Percentiles rank a stretch among this genome's conserved stretches.
These are phyloP conservation scores for Martensiomyces pterosporus DNA, from an alignment of 192 early-diverging fungal genomes.

Conservation along the genomic window DNA sequence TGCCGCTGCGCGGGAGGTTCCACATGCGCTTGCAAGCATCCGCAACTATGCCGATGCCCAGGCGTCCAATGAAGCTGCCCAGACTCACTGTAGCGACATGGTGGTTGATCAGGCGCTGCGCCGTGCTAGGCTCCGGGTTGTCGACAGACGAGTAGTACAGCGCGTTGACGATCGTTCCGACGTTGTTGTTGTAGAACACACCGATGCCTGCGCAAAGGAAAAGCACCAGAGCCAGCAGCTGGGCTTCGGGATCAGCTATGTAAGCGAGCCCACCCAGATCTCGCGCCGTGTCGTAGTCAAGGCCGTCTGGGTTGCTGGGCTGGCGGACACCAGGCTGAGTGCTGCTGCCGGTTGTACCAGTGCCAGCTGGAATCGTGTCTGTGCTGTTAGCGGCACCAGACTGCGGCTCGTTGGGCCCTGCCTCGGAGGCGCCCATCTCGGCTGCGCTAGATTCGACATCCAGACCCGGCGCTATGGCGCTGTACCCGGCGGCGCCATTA, in stretches of 20 bases:
- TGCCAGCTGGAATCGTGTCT: too few relatives aligned
- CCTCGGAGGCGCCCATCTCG: background rate
- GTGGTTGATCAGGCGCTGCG: conserved; percentile 50
- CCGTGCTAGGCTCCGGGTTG: conserved; percentile 21
- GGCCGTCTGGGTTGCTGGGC: conserved; percentile 13
- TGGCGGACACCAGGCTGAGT: background rate
- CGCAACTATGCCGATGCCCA: conserved; percentile 37
- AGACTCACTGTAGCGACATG: conserved; percentile 46
- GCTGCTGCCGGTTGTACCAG: too few relatives aligned
- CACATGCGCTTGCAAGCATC: conserved; percentile 43
- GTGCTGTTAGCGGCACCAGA: too few relatives aligned
- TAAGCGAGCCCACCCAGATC: conserved; percentile 43
- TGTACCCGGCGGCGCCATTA: background rate
- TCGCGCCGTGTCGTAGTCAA: conserved; percentile 49
- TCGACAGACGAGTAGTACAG: conserved; percentile 43
- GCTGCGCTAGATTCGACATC: too few relatives aligned
- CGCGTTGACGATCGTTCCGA: conserved; percentile 49
- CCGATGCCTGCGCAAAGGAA: conserved; percentile 50
- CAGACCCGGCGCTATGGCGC: background rate
- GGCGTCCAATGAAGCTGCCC: conserved; percentile 41
- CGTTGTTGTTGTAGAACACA: conserved; percentile 52
- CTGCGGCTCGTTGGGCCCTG: background rate
- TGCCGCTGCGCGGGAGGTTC: conserved; percentile 39
- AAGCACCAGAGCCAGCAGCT: conserved; percentile 42
- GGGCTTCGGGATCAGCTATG: conserved; percentile 45